Evolutionary conservation across 2,329 filamentous ascomycete species (phyloP).

Genomic region (Verticillium dahliae): DNA sequence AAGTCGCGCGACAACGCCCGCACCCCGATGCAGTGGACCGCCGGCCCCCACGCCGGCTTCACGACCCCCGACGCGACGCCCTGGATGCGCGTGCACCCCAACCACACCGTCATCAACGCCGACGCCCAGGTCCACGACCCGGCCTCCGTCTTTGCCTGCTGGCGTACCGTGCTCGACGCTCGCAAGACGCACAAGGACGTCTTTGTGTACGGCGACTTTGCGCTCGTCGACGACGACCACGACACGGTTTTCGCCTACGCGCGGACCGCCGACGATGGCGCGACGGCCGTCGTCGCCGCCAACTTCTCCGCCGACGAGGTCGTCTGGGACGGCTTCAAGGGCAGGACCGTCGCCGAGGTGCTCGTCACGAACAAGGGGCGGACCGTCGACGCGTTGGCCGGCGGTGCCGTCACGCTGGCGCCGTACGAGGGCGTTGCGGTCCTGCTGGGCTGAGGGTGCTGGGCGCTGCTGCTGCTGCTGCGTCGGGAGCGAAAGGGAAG

Average conservation of each 20-base stretch:
- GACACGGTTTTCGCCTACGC: constrained; percentile 30
- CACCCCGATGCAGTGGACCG: constrained; percentile 66
- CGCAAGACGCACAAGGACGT: constrained; percentile 56
- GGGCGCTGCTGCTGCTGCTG: no score
- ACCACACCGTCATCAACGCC: constrained; percentile 57
- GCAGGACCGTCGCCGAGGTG: constrained; percentile 20
- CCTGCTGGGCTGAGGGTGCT: constrained; percentile 14
- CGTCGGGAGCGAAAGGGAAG: not conserved
- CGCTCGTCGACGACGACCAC: constrained; percentile 27
- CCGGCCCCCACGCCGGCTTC: constrained; percentile 57
- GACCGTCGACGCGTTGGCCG: constrained; percentile 18
- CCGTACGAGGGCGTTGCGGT: constrained; percentile 30
- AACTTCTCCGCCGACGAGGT: constrained; percentile 29
- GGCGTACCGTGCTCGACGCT: constrained; percentile 49
- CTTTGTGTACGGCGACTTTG: constrained; percentile 58
- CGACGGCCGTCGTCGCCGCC: constrained; percentile 27
- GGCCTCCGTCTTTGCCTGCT: constrained; percentile 53
- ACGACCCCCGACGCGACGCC: constrained; percentile 43
- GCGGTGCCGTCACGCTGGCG: constrained; percentile 19
- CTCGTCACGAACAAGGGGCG: constrained; percentile 25
- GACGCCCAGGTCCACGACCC: constrained; percentile 40
- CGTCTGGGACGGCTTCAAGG: constrained; percentile 19
- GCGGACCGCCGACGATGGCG: constrained; percentile 22
- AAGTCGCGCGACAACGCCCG: constrained; percentile 64
- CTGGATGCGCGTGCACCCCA: constrained; percentile 67